Percentiles rank a stretch among this genome's conserved stretches.
Evolutionary conservation across 2,329 filamentous ascomycete genomes (phyloP).

Genomic region (Diaporthe nobilis): DNA sequence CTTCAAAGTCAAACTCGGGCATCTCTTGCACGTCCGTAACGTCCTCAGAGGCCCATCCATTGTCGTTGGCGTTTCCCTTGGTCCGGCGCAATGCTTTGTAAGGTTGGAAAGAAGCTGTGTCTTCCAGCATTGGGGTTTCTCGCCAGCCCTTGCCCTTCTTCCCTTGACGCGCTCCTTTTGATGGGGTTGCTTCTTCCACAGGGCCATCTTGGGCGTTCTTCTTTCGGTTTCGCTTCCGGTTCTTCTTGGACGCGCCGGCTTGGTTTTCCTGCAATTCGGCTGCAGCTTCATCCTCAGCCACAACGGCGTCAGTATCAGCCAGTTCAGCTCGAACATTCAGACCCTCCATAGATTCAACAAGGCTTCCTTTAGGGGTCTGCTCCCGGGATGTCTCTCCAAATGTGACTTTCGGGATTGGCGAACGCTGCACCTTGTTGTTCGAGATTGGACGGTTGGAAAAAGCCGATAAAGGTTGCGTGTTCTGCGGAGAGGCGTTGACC

Average conservation of each 20-base stretch:
- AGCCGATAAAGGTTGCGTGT: slow-evolving; percentile 42
- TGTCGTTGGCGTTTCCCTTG: slow-evolving; percentile 68
- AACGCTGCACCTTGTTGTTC: slow-evolving; percentile 33
- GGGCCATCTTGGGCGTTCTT: slow-evolving; percentile 48
- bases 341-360: slow-evolving; percentile 45
- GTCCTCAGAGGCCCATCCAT: slow-evolving; percentile 96
- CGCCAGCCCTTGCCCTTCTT: slow-evolving; percentile 69
- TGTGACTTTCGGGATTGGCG: slow-evolving; percentile 34
- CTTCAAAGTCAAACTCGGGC: slow-evolving; percentile 94
- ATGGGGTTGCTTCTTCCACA: slow-evolving; percentile 48
- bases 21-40: slow-evolving; percentile 94
- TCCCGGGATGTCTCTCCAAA: slow-evolving; percentile 36
- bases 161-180: slow-evolving; percentile 41
- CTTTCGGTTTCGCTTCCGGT: slow-evolving; percentile 50
- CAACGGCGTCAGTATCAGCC: slow-evolving; percentile 42
- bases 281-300: slow-evolving; percentile 43
- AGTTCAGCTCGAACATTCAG: slow-evolving; percentile 45
- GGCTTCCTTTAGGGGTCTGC: slow-evolving; percentile 43
- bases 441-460: slow-evolving; percentile 3
- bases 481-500: slow-evolving; percentile 44
- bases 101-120: slow-evolving; percentile 73
- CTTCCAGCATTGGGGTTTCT: slow-evolving; percentile 72
- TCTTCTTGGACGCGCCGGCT: slow-evolving; percentile 48
- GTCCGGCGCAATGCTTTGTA: slow-evolving; percentile 73
- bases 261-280: slow-evolving; percentile 44